These are phyloP conservation scores for Speleostelium caveatum DNA, from an alignment of 78 protist species.

Conservation along the genomic window DNA sequence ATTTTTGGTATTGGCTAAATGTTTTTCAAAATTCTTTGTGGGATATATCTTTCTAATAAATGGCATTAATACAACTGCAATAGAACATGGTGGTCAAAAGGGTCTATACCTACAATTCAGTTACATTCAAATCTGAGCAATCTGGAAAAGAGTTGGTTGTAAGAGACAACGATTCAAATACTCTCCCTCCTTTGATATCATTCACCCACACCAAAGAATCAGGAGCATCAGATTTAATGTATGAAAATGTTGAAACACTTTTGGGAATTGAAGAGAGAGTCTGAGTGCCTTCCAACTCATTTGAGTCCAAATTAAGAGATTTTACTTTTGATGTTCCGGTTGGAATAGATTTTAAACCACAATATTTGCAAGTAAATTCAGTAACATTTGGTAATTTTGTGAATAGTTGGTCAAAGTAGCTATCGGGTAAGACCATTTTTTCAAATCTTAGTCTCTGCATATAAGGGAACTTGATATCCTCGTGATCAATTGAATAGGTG, in stretches of 20 bases:
- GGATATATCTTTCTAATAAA: not conserved
- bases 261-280: not conserved
- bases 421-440: not conserved
- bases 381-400: not conserved
- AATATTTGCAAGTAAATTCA: not conserved
- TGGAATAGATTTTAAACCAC: not conserved
- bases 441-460: not conserved
- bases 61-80: not conserved
- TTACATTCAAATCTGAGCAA: not conserved
- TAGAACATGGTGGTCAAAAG: not conserved
- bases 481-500: not conserved
- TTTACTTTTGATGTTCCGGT: not conserved
- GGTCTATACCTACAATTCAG: not conserved
- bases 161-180: not conserved
- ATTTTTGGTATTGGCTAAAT: not conserved
- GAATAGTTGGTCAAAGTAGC: not conserved
- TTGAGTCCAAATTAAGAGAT: not conserved
- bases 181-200: not conserved
- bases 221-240: not conserved
- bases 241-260: not conserved
- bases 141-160: not conserved
- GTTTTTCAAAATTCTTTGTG: not conserved
- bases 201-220: not conserved
- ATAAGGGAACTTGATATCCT: not conserved
- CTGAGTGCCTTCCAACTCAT: not conserved